Evolutionary conservation across 768 basidiomycete genomes (phyloP).

Genomic region (Phylloporus arenicola): DNA sequence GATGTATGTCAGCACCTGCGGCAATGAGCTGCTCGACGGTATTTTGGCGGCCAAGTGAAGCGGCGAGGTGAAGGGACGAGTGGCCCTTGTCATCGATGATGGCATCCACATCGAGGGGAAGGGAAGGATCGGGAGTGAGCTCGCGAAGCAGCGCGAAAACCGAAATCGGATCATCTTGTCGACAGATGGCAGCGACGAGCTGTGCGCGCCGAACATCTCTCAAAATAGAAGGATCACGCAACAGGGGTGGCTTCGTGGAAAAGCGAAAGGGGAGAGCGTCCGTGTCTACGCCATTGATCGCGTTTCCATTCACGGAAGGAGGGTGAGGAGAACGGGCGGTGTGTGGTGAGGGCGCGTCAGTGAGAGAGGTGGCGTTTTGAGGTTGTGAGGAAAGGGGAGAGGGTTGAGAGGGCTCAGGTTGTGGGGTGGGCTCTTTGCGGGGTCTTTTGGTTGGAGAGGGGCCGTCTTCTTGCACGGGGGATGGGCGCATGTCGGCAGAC

Average conservation of each 20-base stretch:
- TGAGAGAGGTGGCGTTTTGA: conserved; percentile 30
- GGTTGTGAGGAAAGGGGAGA: conserved; percentile 16
- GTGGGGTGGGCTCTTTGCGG: conserved; percentile 48
- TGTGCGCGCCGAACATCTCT: conserved; percentile 54
- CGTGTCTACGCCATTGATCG: conserved; percentile 36
- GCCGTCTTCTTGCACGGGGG: conserved; percentile 49
- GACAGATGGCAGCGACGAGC: conserved; percentile 60
- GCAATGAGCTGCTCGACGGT: conserved; percentile 66
- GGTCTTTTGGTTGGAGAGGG: conserved; percentile 70
- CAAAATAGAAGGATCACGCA: conserved; percentile 49
- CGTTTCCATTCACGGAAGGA: conserved; percentile 40
- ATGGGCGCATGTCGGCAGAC: conserved; percentile 41
- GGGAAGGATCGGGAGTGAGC: conserved; percentile 41
- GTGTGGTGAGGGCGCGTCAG: conserved; percentile 29
- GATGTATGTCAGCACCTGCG: conserved; percentile 79
- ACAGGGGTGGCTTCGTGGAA: conserved; percentile 57
- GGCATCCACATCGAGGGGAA: conserved; percentile 60
- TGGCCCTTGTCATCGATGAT: conserved; percentile 93
- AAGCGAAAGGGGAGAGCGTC: conserved; percentile 52
- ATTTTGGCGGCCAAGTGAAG: conserved; percentile 70
- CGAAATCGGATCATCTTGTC: conserved; percentile 59
- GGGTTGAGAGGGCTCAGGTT: conserved; percentile 27
- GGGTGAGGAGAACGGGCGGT: conserved; percentile 46
- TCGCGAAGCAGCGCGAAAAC: conserved; percentile 65
- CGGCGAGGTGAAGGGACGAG: conserved; percentile 89